Percentiles rank a stretch among this genome's conserved stretches.
phyloP scores from a whole-genome alignment of 192 early-diverging fungal species.

The Physocladia obscura region DNA sequence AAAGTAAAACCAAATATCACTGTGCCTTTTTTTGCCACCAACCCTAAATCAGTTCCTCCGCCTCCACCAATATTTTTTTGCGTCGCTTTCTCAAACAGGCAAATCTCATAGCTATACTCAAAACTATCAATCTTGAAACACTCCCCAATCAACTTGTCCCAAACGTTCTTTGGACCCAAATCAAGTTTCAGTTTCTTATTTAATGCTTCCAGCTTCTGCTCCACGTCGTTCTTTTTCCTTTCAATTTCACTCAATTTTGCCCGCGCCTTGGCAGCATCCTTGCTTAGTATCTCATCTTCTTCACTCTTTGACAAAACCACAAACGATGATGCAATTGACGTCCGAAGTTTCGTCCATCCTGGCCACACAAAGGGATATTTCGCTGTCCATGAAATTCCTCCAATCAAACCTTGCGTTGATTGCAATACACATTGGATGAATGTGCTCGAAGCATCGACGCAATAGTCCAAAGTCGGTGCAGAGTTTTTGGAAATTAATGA shows the following conservation, averaged over 20 bases:
- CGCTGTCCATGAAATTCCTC: not conserved
- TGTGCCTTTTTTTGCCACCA: too few species aligned
- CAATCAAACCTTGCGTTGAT: not conserved
- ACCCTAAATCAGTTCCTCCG: conserved; percentile 58
- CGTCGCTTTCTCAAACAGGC: conserved; percentile 72
- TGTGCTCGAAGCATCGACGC: conserved; percentile 14
- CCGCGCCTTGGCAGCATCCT: conserved; percentile 16
- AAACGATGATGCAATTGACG: not conserved
- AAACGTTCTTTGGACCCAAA: conserved; percentile 72
- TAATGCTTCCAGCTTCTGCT: conserved; percentile 38
- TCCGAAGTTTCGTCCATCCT: conserved; percentile 14
- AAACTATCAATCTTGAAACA: conserved; percentile 70
- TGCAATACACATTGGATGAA: not conserved
- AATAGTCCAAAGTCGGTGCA: conserved; percentile 1
- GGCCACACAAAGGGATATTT: conserved; percentile 17
- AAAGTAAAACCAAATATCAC: conserved; percentile 42
- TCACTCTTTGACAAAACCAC: not conserved
- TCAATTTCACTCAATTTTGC: conserved; percentile 28
- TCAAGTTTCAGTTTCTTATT: conserved; percentile 60
- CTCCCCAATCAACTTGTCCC: conserved; percentile 61
- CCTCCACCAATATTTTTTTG: conserved; percentile 71
- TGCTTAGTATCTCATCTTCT: conserved; percentile 16
- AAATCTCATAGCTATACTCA: conserved; percentile 80
- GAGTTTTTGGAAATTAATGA: conserved; percentile 4
- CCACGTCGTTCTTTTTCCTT: conserved; percentile 24